Evolutionary conservation across 169 alveolate species (phyloP).

Genomic region (Plasmodium relictum): DNA sequence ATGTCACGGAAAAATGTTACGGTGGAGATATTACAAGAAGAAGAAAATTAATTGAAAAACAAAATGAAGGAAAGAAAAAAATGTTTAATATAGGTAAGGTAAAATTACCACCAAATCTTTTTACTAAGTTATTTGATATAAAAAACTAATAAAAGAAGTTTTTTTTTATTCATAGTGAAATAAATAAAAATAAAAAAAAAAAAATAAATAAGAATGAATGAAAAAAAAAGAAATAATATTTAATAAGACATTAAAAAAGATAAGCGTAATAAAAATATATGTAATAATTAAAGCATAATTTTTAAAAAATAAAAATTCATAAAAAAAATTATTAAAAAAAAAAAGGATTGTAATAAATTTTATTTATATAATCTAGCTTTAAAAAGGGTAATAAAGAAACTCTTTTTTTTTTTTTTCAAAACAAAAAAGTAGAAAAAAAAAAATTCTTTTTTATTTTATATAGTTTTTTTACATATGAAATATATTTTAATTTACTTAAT

Average conservation of each 20-base stretch:
- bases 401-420: background rate
- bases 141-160: background rate
- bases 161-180: too few species aligned
- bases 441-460: background rate
- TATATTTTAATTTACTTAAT: background rate
- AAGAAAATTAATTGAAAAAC: slow-evolving; percentile 92
- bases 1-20: slow-evolving; percentile 94
- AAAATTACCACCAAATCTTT: slow-evolving; percentile 72
- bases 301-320: too few species aligned
- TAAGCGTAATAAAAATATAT: background rate
- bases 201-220: too few species aligned
- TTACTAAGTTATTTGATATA: slow-evolving; percentile 55
- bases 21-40: slow-evolving; percentile 97
- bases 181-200: background rate
- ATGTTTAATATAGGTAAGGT: slow-evolving; percentile 86
- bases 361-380: too few species aligned
- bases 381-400: background rate
- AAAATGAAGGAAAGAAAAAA: slow-evolving; percentile 91
- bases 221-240: background rate
- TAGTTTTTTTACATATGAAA: background rate
- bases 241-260: background rate
- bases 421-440: background rate
- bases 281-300: background rate
- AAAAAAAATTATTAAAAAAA: too few species aligned
- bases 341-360: too few species aligned